A percentile compares a stretch with the other conserved stretches of the same genome.
Conservation (phyloP, 1,139 yeast genomes). For the Fermentozyma sake region DNA sequence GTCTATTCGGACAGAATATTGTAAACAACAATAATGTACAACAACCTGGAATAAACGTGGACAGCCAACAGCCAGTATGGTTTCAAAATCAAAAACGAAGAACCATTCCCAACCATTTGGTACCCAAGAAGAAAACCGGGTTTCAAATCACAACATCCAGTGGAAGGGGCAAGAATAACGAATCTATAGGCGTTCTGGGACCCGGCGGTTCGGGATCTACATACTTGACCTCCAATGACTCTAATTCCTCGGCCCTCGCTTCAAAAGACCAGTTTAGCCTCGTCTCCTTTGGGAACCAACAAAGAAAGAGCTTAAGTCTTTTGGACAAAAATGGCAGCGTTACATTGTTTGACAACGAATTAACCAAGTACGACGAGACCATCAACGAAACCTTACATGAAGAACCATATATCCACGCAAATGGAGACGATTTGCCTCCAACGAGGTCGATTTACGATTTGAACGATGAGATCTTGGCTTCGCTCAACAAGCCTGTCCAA, state of each 20-base stretch:
- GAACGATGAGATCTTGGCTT: conserved; percentile 37
- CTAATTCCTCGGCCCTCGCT: conserved; percentile 7
- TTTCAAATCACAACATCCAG: conserved; percentile 31
- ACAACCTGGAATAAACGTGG: too few species aligned
- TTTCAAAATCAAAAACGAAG: conserved; percentile 52
- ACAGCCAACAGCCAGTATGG: conserved; percentile 40
- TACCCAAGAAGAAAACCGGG: conserved; percentile 40
- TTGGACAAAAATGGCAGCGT: conserved; percentile 10
- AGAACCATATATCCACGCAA: conserved; percentile 22
- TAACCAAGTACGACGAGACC: conserved; percentile 28
- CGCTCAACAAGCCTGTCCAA: conserved; percentile 29
- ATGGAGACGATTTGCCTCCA: conserved; percentile 53
- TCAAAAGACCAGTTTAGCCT: conserved; percentile 30
- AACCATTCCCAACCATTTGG: conserved; percentile 53
- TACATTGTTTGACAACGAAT: conserved; percentile 14
- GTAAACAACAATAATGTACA: too few species aligned
- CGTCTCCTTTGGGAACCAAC: conserved; percentile 36
- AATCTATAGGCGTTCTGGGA: conserved; percentile 1
- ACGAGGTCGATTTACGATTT: conserved; percentile 55
- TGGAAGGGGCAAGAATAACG: conserved; percentile 16
- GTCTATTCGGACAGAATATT: too few species aligned
- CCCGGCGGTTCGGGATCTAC: neutral
- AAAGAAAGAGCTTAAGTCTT: conserved; percentile 18
- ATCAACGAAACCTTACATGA: conserved; percentile 26
- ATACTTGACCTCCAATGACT: conserved; percentile 1